Evolutionary conservation across 495 filamentous ascomycete species (phyloP).

Genomic region (Penicillium psychrofluorescens): DNA sequence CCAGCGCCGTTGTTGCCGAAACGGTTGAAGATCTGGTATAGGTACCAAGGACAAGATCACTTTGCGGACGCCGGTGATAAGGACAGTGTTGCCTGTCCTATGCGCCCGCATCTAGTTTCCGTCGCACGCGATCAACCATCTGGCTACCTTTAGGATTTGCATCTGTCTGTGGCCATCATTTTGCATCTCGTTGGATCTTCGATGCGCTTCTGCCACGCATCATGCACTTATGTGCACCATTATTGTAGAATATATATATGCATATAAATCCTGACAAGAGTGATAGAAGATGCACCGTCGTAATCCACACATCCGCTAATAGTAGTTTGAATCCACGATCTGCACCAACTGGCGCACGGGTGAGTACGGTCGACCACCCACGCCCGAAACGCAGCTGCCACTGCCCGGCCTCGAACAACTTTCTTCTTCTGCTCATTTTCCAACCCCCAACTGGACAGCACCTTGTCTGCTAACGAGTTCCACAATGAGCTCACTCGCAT

Average conservation of each 20-base stretch:
- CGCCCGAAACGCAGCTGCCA: slow-evolving; percentile 12
- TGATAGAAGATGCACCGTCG: too few species aligned
- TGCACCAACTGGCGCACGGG: too few species aligned
- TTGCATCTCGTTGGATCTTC: too few species aligned
- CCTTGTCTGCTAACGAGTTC: slow-evolving; percentile 7
- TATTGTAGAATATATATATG: too few species aligned
- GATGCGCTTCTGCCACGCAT: too few species aligned
- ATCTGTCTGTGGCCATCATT: too few species aligned
- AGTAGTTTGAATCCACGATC: too few species aligned
- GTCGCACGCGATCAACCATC: neutral
- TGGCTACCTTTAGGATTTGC: too few species aligned
- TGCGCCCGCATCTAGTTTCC: slow-evolving; percentile 24
- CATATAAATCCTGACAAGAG: too few species aligned
- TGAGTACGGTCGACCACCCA: slow-evolving; percentile 4
- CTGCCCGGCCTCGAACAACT: too few species aligned
- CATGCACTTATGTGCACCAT: too few species aligned
- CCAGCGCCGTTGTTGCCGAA: slow-evolving; percentile 46
- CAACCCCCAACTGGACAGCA: slow-evolving; percentile 10
- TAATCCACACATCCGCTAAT: too few species aligned
- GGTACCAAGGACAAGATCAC: slow-evolving; percentile 38
- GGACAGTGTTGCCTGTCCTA: slow-evolving; percentile 34
- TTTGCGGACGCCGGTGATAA: slow-evolving; percentile 38
- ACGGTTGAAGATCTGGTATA: slow-evolving; percentile 46
- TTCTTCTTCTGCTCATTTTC: neutral
- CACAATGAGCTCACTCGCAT: slow-evolving; percentile 62